Base-by-base conservation (phyloP, 2,329 filamentous ascomycete species). In the Claviceps sp. region DNA sequence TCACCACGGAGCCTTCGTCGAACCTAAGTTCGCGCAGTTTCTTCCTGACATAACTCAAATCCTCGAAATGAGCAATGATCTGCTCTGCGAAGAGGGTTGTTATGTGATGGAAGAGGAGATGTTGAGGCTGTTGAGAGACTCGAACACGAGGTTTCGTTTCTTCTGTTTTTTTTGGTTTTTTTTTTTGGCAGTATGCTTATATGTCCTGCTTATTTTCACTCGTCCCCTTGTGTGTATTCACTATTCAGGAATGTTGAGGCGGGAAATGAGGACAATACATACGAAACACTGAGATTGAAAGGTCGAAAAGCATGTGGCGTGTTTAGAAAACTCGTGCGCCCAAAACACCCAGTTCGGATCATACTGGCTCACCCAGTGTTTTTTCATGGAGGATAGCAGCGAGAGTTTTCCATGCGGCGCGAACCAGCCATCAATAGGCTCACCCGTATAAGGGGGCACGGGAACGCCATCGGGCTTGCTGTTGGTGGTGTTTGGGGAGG, bases 271-370 rank as follows among this genome's bases (percentile, higher is more conserved):
- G 42, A 39, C 17, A 4, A 43, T 2, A 48, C 60, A 29, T 59
- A 64, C 62, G 63, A 83, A 85, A 73, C 82, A 86, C 34, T 77
- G 73, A 5, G 71, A 65, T 60, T 84, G 79, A 61, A 85, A 85
- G 54, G 76, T 83, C 46, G 74, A 79, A 69, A 70, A 85, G 71
- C 82, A 86, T 14, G 81, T 85, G 2, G 74, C 81, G 64, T 83
- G 80, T 69, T 85, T 85, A 66, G 71, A 75, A 69, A 81, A 84
- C 61, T 85, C 80, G 68, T 84, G 80, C 40, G 66, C 81, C 80
- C 81, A 85, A 66, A 86, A 78, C 37, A 75, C 71, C 49, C 68
- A 63, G 66, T 80, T 84, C 14, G 74, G 70, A 47, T 74, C 72
- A 54, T 68, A 67, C 56, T 78, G 77, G 47, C 73, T 73, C 56